phyloP scores from a whole-genome alignment of 2,329 filamentous ascomycete genomes.

The Boeremia exigua region DNA sequence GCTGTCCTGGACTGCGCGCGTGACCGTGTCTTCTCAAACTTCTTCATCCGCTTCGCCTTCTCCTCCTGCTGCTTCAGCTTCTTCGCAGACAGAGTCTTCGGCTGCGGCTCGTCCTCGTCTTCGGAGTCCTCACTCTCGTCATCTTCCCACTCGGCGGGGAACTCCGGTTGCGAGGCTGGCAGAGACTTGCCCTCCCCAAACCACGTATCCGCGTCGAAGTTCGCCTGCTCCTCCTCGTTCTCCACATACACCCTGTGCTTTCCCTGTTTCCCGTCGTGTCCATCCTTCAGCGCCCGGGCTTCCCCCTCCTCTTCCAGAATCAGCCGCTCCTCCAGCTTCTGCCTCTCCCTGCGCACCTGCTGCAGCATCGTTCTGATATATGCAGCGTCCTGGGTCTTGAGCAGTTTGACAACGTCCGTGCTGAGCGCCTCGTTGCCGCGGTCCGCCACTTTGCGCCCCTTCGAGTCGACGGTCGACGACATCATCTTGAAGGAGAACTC shows the following conservation, averaged over 20 bases:
- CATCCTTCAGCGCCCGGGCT: slow-evolving; percentile 49
- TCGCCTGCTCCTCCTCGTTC: slow-evolving; percentile 48
- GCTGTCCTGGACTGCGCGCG: slow-evolving; percentile 56
- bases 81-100: slow-evolving; percentile 40
- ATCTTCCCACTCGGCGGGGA: slow-evolving; percentile 31
- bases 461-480: slow-evolving; percentile 56
- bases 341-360: slow-evolving; percentile 60
- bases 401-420: slow-evolving; percentile 65
- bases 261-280: slow-evolving; percentile 28
- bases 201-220: slow-evolving; percentile 50
- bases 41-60: slow-evolving; percentile 38
- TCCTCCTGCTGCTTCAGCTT: slow-evolving; percentile 38
- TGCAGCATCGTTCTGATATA: slow-evolving; percentile 66
- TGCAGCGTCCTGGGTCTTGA: slow-evolving; percentile 70
- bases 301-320: slow-evolving; percentile 47
- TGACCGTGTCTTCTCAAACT: slow-evolving; percentile 54
- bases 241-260: slow-evolving; percentile 51
- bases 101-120: slow-evolving; percentile 20
- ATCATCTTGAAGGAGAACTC: slow-evolving; percentile 72
- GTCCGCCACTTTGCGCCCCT: slow-evolving; percentile 50
- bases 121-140: slow-evolving; percentile 33
- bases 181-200: slow-evolving; percentile 46
- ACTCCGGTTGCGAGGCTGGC: slow-evolving; percentile 30
- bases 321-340: slow-evolving; percentile 53
- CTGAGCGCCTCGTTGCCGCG: slow-evolving; percentile 56